Percentiles rank a stretch among this genome's conserved stretches.
Conservation (phyloP, 345 rosid genomes). For the Zanthoxylum bungeanum region DNA sequence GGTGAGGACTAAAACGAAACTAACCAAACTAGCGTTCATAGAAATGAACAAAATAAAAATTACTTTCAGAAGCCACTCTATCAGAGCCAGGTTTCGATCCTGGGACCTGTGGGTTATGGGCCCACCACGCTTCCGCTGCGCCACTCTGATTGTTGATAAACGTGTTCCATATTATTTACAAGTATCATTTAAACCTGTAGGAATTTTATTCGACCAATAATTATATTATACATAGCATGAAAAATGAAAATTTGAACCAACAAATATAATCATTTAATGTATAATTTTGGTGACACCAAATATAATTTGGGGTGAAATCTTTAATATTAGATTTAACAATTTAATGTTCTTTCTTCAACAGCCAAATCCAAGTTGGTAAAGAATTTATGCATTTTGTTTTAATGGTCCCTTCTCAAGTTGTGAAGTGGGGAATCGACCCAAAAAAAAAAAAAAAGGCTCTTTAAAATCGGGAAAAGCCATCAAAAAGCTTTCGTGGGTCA, state of each 20-base stretch:
- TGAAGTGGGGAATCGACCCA: slow-evolving; percentile 7
- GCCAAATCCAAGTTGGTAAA: not conserved
- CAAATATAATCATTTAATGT: no score
- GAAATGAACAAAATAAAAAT: no score
- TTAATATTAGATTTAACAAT: not conserved
- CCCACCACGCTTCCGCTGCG: slow-evolving; percentile 62
- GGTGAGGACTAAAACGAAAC: no score
- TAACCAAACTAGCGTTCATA: no score
- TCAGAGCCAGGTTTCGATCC: slow-evolving; percentile 49
- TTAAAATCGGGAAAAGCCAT: slow-evolving; percentile 15
- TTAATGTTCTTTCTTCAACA: not conserved
- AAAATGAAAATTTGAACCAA: no score
- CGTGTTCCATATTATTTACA: no score
- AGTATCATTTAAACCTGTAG: no score
- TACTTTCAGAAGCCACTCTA: slow-evolving; percentile 11
- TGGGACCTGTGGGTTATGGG: slow-evolving; percentile 49
- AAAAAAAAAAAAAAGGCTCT: not conserved
- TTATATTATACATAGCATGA: no score
- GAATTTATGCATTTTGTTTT: not conserved
- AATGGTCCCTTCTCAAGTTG: not conserved
- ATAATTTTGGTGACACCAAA: no score
- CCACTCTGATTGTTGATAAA: slow-evolving; percentile 27
- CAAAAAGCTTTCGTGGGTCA: not conserved
- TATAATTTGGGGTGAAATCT: not conserved
- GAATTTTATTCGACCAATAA: no score